Evolutionary conservation across 495 filamentous ascomycete species (phyloP).

Genomic region (Amorphotheca resinae): DNA sequence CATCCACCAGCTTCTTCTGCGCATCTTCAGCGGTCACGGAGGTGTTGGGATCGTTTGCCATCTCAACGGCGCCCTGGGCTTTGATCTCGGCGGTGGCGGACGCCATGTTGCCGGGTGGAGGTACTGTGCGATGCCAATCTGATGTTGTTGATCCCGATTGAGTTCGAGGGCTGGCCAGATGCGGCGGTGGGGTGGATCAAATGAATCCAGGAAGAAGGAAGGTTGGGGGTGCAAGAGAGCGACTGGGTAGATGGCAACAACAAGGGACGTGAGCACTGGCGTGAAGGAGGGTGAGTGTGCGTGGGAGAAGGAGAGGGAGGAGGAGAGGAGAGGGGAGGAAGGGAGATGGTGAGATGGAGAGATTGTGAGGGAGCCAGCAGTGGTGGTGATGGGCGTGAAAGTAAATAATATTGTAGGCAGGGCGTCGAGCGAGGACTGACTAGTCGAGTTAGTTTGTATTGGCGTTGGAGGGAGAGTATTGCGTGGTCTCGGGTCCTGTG

Average conservation of each 20-base stretch:
- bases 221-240: background rate
- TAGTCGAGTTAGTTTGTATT: too few species aligned
- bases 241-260: background rate
- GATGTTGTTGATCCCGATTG: background rate
- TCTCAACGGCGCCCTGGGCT: slow-evolving; percentile 63
- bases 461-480: too few species aligned
- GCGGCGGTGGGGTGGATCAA: background rate
- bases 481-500: too few species aligned
- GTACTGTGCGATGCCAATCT: slow-evolving; percentile 12
- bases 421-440: too few species aligned
- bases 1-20: slow-evolving; percentile 56
- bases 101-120: slow-evolving; percentile 8
- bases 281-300: background rate
- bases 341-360: background rate
- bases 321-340: background rate
- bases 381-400: background rate
- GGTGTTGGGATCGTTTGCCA: slow-evolving; percentile 54
- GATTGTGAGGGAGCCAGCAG: background rate
- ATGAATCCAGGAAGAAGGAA: background rate
- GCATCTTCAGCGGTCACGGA: slow-evolving; percentile 55
- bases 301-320: background rate
- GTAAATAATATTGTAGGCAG: too few species aligned
- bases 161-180: background rate
- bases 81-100: slow-evolving; percentile 47
- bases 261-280: background rate